Conservation (phyloP, 192 early-diverging fungal genomes). For the Diversispora eburnea region DNA sequence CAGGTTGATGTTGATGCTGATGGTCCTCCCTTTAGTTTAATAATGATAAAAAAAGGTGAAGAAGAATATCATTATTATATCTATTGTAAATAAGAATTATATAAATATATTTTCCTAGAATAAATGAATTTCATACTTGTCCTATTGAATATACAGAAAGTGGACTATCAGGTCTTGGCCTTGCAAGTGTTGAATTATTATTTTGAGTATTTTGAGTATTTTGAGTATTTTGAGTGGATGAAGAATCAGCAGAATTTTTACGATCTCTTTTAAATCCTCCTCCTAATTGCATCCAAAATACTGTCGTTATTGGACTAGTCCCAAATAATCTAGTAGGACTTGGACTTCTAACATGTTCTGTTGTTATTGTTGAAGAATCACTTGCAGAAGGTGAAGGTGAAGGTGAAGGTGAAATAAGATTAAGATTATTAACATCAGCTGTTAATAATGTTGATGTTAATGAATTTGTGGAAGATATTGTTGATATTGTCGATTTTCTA, state of each 20-base stretch:
- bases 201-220: not conserved
- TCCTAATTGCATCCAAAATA: constrained; percentile 17
- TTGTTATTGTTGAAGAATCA: not conserved
- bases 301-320: constrained; percentile 17
- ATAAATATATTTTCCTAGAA: not conserved
- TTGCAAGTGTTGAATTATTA: not conserved
- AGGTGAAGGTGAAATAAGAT: too few relatives aligned
- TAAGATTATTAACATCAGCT: not conserved
- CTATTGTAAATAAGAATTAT: not conserved
- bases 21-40: not conserved
- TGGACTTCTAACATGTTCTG: constrained; percentile 12
- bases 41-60: not conserved
- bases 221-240: not conserved
- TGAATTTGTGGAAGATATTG: not conserved
- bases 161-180: too few relatives aligned
- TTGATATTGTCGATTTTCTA: not conserved
- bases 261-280: not conserved
- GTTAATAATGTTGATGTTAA: not conserved
- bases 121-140: constrained; percentile 12
- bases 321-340: constrained; percentile 28
- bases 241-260: not conserved
- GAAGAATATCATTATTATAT: not conserved
- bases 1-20: not conserved
- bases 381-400: not conserved
- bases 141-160: not conserved